Evolutionary conservation across 1,139 yeast species (phyloP), one percentile per base, ranked within the genome.

Genomic region (Nakaseomyces bracarensis): DNA sequence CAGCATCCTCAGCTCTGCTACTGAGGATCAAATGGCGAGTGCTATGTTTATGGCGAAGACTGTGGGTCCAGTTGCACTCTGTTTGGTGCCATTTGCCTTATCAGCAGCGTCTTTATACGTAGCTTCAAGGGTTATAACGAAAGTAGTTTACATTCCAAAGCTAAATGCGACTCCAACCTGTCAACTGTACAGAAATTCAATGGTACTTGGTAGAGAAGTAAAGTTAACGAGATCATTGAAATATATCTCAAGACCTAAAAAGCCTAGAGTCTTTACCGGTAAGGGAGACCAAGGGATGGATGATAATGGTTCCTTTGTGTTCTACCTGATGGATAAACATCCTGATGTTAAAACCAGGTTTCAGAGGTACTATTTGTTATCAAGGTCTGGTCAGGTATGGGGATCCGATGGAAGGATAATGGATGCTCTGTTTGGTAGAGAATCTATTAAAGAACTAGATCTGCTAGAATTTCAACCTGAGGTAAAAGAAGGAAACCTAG

Each of bases 231-330:
- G 51, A 21, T 47, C 52, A 2, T 30, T 58, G 31, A 36, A 44
- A 15, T 41, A 47, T 6, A 39, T 59, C n/a, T 46, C 38, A 10
- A 53, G 55, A 36, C 46, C 44, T 19, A 44, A 44, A 9, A 48
- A 43, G 36, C 47, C 52, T 10, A 47, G 49, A 22, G 54, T 57
- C 3, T 59, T 47, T 31, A 59, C 64, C 1, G 63, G 64, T 2
- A 46, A 43, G 4, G 64, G 64, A 7, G 21, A 40, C 1, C 60
- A 57, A 37, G 62, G 63, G n/a, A 48, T 57, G 14, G 63, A 57
- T 13, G 62, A 59, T 44, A 52, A 47, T 22, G 49, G 52, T 2
- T 51, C 63, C 1, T 54, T 53, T 37, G 48, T 51, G 1, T 58
- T 58, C 43, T 52, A 50, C 33, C 45, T 59, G 8, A 45, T 44